A percentile compares a stretch with the other conserved stretches of the same genome.
These are phyloP conservation scores for Bassia scoparia DNA, from an alignment of 148 eudicot genomes.

Conservation along the genomic window DNA sequence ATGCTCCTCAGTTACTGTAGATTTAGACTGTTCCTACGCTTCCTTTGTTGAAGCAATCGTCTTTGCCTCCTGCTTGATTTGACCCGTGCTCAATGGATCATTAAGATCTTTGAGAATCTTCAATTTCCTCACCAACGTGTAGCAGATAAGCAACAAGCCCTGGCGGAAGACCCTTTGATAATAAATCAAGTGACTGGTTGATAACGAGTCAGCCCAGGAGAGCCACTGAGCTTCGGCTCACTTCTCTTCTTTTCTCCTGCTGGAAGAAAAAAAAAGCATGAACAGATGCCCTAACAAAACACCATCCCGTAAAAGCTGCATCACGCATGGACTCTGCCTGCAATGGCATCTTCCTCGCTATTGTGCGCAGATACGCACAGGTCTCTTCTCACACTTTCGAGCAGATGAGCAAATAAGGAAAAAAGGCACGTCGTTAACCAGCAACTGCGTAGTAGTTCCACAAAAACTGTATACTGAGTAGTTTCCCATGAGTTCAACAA, in stretches of 20 bases:
- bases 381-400: conserved; percentile 93
- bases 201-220: conserved; percentile 99
- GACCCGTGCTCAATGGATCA: conserved; percentile 60
- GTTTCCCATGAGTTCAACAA: conserved; percentile 98
- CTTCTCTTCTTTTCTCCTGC: conserved; percentile 88
- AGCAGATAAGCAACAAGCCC: conserved; percentile 95
- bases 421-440: conserved; percentile 80
- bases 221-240: conserved; percentile 94
- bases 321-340: conserved; percentile 99
- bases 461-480: conserved; percentile 90
- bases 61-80: conserved; percentile 74
- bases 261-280: conserved; percentile 87
- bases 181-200: conserved; percentile 91
- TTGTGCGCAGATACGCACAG: conserved; percentile 92
- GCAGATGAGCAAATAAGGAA: conserved; percentile 95
- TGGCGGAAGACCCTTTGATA: conserved; percentile 91
- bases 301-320: conserved; percentile 98
- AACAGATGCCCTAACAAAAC: conserved; percentile 85
- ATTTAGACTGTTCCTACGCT: conserved; percentile 56
- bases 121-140: conserved; percentile 69
- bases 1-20: conserved; percentile 44
- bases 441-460: conserved; percentile 89
- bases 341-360: conserved; percentile 99
- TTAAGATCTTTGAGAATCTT: conserved; percentile 44
- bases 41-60: conserved; percentile 79